Percentiles rank a stretch among this genome's conserved stretches.
phyloP scores from a whole-genome alignment of 352 stramenopile genomes.

The Globisporangium barbulae region DNA sequence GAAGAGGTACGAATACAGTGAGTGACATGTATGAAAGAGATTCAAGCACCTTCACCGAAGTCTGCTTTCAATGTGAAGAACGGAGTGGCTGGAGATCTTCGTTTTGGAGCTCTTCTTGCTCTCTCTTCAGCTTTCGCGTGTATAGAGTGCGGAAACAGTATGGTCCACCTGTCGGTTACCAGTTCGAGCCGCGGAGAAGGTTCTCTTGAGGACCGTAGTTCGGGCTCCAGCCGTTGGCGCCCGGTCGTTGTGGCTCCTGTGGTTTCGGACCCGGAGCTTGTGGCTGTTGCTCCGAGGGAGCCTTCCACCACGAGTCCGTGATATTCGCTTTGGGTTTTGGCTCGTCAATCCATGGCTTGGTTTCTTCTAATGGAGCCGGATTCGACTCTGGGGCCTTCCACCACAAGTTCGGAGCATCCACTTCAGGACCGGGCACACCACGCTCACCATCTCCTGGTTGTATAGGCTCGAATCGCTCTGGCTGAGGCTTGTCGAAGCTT shows the following conservation, averaged over 20 bases:
- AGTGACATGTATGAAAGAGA: not conserved
- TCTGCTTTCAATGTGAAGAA: not conserved
- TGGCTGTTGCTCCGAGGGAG: not conserved
- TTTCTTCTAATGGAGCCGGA: not conserved
- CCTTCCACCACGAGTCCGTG: not conserved
- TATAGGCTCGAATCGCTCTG: not conserved
- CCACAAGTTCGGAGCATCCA: not conserved
- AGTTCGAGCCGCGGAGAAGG: not conserved
- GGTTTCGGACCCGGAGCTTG: not conserved
- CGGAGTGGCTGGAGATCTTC: not conserved
- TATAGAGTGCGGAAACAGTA: not conserved
- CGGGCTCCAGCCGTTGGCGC: not conserved
- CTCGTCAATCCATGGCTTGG: not conserved
- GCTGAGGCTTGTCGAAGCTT: not conserved
- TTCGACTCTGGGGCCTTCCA: not conserved
- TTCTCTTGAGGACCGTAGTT: not conserved
- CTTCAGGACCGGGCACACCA: not conserved
- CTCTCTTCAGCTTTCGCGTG: not conserved
- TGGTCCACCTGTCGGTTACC: not conserved
- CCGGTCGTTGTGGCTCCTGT: too few species aligned
- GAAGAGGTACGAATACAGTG: too few species aligned
- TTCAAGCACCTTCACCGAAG: not conserved
- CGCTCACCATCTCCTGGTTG: not conserved
- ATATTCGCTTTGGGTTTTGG: not conserved
- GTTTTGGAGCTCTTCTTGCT: not conserved